Conservation (phyloP, 73 alveolate species). For the Paramecium octaurelia region DNA sequence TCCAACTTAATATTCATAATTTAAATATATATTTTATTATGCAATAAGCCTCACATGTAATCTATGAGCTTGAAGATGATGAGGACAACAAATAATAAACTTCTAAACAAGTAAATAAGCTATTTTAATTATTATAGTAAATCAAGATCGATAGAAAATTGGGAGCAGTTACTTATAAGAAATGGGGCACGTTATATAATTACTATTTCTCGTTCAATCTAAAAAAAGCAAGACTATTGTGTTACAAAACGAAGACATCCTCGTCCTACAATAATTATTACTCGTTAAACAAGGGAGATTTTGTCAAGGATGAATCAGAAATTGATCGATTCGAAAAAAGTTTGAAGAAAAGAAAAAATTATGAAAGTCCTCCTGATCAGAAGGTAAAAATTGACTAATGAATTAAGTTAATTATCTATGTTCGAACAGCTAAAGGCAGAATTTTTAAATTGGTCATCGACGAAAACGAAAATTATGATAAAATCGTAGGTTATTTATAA, state of each 20-base stretch:
- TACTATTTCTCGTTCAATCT: neutral
- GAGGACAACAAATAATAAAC: neutral
- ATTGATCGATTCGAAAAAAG: neutral
- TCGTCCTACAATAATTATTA: neutral
- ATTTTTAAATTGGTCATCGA: neutral
- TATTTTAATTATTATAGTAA: neutral
- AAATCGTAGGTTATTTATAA: conserved; percentile 3
- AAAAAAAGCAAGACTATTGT: neutral
- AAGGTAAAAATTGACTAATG: neutral
- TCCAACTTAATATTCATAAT: neutral
- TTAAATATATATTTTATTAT: neutral
- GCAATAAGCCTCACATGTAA: neutral
- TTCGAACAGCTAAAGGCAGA: conserved; percentile 16
- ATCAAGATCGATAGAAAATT: neutral
- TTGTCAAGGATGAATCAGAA: conserved; percentile 4
- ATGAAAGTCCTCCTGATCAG: neutral
- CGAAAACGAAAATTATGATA: neutral
- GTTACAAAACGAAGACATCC: neutral
- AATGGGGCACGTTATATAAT: conserved; percentile 31
- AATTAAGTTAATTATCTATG: neutral
- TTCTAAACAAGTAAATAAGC: neutral
- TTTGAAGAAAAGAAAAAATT: neutral
- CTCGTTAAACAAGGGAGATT: neutral
- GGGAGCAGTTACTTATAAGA: conserved; percentile 39
- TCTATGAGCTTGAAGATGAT: conserved; percentile 17